Conservation (phyloP, 2,329 filamentous ascomycete species). For the Fusarium setosum region DNA sequence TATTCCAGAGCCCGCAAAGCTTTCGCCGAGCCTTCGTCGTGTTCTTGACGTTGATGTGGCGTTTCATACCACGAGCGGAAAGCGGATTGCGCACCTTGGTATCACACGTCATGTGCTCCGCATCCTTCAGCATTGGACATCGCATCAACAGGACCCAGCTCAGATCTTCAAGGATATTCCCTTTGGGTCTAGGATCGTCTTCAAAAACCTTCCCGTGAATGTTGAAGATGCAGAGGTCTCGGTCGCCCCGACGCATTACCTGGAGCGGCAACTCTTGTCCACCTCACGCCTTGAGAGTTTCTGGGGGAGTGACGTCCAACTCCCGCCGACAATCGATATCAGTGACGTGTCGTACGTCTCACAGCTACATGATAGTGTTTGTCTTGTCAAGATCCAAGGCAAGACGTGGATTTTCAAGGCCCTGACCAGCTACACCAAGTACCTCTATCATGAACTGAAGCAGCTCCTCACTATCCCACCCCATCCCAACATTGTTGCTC, state of each 20-base stretch:
- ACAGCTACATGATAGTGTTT: conserved; percentile 70
- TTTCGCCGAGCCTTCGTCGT: conserved; percentile 54
- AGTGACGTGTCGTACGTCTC: conserved; percentile 60
- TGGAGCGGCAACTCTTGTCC: conserved; percentile 65
- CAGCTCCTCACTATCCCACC: conserved; percentile 63
- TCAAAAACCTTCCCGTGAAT: conserved; percentile 62
- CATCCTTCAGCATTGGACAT: conserved; percentile 64
- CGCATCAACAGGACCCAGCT: conserved; percentile 42
- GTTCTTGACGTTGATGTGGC: conserved; percentile 61
- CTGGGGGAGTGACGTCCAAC: conserved; percentile 55
- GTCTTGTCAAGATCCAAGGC: conserved; percentile 59
- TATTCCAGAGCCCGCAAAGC: conserved; percentile 61
- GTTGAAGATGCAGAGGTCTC: conserved; percentile 58
- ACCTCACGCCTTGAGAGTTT: conserved; percentile 52
- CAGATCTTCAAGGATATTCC: conserved; percentile 59
- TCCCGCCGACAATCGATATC: conserved; percentile 63
- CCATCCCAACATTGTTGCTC: conserved; percentile 64
- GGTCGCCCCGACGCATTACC: conserved; percentile 61
- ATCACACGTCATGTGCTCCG: conserved; percentile 66
- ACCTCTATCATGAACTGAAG: conserved; percentile 70
- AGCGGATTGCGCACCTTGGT: conserved; percentile 59
- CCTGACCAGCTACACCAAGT: conserved; percentile 67
- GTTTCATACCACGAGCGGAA: conserved; percentile 66
- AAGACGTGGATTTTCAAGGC: conserved; percentile 67
- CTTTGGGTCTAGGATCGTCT: conserved; percentile 68